A percentile compares a stretch with the other conserved stretches of the same genome.
These are phyloP conservation scores for Fusarium pseudonygamai DNA, from an alignment of 2,329 filamentous ascomycete genomes.

Conservation along the genomic window DNA sequence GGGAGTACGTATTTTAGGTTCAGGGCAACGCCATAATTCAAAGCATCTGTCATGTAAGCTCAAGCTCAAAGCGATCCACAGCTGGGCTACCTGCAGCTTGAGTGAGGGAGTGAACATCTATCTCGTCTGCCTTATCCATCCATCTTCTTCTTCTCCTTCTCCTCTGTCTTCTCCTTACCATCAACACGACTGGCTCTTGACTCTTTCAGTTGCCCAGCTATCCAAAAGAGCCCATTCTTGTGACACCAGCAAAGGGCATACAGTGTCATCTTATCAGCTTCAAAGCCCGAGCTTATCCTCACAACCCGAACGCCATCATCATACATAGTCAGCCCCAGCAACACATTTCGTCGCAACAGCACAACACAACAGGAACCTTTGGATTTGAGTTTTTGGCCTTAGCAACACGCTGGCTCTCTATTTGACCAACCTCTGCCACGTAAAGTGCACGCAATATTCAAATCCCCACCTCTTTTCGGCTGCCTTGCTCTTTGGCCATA, in stretches of 20 bases:
- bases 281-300: constrained; percentile 15
- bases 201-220: background rate
- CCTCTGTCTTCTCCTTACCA: background rate
- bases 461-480: constrained; percentile 19
- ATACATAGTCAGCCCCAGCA: constrained; percentile 4
- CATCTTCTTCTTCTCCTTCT: background rate
- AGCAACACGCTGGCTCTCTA: background rate
- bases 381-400: constrained; percentile 23
- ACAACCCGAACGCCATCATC: constrained; percentile 29
- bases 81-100: background rate
- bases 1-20: background rate
- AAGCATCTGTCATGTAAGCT: constrained; percentile 6
- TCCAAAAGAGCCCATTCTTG: background rate
- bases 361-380: constrained; percentile 7
- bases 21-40: background rate
- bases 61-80: constrained; percentile 28
- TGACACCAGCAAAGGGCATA: background rate
- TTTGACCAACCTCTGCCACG: constrained; percentile 11
- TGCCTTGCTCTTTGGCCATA: constrained; percentile 3
- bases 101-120: constrained; percentile 11
- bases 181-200: background rate
- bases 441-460: constrained; percentile 3
- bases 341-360: constrained; percentile 7
- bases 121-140: constrained; percentile 5
- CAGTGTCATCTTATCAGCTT: constrained; percentile 14